These are phyloP conservation scores for Phylloporus sp. DNA, from an alignment of 768 basidiomycete species.

Conservation along the genomic window DNA sequence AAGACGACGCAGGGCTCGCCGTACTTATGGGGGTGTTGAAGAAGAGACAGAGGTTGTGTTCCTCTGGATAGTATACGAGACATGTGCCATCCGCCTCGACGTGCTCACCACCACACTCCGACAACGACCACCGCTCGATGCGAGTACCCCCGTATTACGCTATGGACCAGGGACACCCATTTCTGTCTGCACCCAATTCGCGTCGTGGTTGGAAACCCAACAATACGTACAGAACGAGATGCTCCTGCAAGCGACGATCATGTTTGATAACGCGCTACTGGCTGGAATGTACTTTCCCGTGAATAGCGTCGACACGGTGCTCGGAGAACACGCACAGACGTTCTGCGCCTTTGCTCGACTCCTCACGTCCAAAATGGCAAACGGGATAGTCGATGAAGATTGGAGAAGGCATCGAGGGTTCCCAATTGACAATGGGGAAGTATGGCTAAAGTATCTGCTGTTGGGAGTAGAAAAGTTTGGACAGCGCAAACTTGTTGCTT, in stretches of 20 bases:
- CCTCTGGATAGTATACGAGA: no score
- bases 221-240: background rate
- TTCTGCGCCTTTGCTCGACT: slow-evolving; percentile 15
- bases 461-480: slow-evolving; percentile 71
- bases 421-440: slow-evolving; percentile 63
- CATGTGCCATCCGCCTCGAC: no score
- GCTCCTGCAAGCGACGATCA: slow-evolving; percentile 9
- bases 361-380: slow-evolving; percentile 7
- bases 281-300: background rate
- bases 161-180: no score
- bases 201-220: slow-evolving; percentile 16
- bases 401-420: slow-evolving; percentile 44
- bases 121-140: slow-evolving; percentile 5
- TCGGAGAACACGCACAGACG: slow-evolving; percentile 6
- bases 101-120: no score
- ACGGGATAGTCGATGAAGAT: slow-evolving; percentile 12
- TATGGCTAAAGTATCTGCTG: slow-evolving; percentile 50
- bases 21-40: no score
- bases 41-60: no score
- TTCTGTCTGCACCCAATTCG: slow-evolving; percentile 13
- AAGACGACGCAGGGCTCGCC: no score
- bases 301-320: background rate
- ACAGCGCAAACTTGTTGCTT: slow-evolving; percentile 23
- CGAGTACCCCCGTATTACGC: background rate
- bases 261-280: slow-evolving; percentile 18